phyloP scores from a whole-genome alignment of 768 basidiomycete genomes.

The Phaffia australis region DNA sequence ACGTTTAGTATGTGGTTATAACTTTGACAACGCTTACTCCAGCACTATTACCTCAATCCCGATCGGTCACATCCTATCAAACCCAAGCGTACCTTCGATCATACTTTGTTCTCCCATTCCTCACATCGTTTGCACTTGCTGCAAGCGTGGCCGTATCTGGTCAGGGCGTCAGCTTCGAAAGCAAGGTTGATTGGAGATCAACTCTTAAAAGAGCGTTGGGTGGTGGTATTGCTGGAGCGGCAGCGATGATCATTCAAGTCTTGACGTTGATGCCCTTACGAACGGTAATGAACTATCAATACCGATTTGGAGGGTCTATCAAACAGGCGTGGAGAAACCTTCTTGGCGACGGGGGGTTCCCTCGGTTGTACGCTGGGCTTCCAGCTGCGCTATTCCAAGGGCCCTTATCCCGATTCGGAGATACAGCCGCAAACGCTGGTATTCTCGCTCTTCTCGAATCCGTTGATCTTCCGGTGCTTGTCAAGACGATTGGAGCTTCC shows the following conservation, averaged over 20 bases:
- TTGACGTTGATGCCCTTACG: slow-evolving; percentile 76
- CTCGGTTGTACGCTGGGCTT: slow-evolving; percentile 80
- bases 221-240: slow-evolving; percentile 77
- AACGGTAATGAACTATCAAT: slow-evolving; percentile 87
- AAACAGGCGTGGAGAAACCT: slow-evolving; percentile 56
- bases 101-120: slow-evolving; percentile 17
- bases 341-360: slow-evolving; percentile 65
- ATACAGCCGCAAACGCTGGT: slow-evolving; percentile 88
- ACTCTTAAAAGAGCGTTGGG: slow-evolving; percentile 76
- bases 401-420: slow-evolving; percentile 61
- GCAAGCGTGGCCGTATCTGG: slow-evolving; percentile 19
- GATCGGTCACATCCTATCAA: slow-evolving; percentile 8
- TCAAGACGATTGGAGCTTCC: slow-evolving; percentile 71
- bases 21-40: slow-evolving; percentile 15
- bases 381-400: slow-evolving; percentile 56
- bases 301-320: slow-evolving; percentile 60
- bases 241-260: slow-evolving; percentile 91
- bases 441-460: slow-evolving; percentile 74
- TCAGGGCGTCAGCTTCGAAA: slow-evolving; percentile 24
- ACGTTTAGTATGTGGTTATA: slow-evolving; percentile 7
- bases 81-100: slow-evolving; percentile 12
- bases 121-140: slow-evolving; percentile 17
- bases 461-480: slow-evolving; percentile 52
- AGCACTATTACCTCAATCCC: slow-evolving; percentile 1
- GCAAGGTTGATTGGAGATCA: slow-evolving; percentile 64